phyloP scores from a whole-genome alignment of 495 filamentous ascomycete genomes.

The Penicillium egyptiacum region DNA sequence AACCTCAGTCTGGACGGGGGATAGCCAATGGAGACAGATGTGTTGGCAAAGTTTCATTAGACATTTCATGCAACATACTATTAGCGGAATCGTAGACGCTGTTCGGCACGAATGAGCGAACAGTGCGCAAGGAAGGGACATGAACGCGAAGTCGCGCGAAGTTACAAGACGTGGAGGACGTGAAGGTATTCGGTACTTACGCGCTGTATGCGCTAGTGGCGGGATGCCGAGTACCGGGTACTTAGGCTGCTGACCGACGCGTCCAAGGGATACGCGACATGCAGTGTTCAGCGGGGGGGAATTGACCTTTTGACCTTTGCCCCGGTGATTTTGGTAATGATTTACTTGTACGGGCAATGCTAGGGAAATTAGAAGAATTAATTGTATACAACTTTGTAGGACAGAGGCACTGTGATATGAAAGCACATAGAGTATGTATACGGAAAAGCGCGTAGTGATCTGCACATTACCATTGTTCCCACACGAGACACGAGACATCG shows the following conservation, averaged over 20 bases:
- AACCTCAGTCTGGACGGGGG: not conserved
- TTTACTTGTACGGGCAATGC: not conserved
- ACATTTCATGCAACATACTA: not conserved
- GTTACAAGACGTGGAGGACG: conserved; percentile 12
- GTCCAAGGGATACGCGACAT: conserved; percentile 14
- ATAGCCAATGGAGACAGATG: conserved; percentile 5
- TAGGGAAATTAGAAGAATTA: not conserved
- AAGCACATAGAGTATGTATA: not conserved
- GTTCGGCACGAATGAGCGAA: conserved; percentile 9
- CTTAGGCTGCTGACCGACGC: conserved; percentile 6
- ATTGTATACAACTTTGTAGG: not conserved
- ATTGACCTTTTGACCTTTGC: not conserved
- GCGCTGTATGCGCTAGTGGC: not conserved
- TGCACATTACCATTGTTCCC: not conserved
- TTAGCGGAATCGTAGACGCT: conserved; percentile 4
- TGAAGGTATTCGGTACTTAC: conserved; percentile 14
- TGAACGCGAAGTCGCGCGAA: conserved; percentile 9
- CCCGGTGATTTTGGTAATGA: not conserved
- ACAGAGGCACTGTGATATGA: not conserved
- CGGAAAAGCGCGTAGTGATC: conserved; percentile 10
- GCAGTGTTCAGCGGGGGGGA: not conserved
- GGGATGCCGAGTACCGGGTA: conserved; percentile 8
- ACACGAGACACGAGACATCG: not conserved
- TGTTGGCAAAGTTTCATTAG: conserved; percentile 10
- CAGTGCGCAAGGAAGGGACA: conserved; percentile 4